Evolutionary conservation across 805 yeast species (phyloP).

Genomic region (Hyphopichia homilentoma): DNA sequence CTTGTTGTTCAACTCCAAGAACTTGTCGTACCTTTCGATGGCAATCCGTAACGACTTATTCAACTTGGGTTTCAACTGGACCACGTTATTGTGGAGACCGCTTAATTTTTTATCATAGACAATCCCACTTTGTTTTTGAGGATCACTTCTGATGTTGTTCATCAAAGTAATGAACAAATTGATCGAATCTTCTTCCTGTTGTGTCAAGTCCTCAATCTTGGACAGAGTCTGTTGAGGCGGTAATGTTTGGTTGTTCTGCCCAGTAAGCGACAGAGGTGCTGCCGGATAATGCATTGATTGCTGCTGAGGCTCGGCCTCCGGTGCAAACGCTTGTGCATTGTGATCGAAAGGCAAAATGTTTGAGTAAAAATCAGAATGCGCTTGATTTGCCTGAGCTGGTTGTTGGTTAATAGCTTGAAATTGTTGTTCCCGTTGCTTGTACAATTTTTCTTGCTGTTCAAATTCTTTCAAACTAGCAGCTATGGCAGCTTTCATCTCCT

Average conservation of each 20-base stretch:
- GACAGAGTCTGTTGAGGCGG: slow-evolving; percentile 8
- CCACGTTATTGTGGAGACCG: slow-evolving; percentile 56
- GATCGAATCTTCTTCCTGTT: slow-evolving; percentile 67
- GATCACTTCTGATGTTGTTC: slow-evolving; percentile 44
- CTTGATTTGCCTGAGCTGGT: slow-evolving; percentile 1
- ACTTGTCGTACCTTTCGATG: slow-evolving; percentile 57
- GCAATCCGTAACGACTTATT: slow-evolving; percentile 57
- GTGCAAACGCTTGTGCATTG: slow-evolving; percentile 6
- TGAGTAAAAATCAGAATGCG: slow-evolving; percentile 27
- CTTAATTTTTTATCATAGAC: slow-evolving; percentile 49
- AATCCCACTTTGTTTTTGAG: slow-evolving; percentile 37
- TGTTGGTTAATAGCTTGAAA: no score
- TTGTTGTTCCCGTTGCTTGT: slow-evolving; percentile 9
- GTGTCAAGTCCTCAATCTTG: slow-evolving; percentile 39
- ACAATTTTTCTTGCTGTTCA: slow-evolving; percentile 23
- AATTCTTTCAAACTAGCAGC: slow-evolving; percentile 84
- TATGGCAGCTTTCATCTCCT: slow-evolving; percentile 89
- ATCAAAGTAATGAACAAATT: slow-evolving; percentile 67
- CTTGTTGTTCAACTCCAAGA: slow-evolving; percentile 73
- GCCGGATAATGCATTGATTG: no score
- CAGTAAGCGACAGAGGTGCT: slow-evolving; percentile 5
- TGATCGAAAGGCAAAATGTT: slow-evolving; percentile 21
- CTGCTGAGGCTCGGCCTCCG: slow-evolving; percentile 5
- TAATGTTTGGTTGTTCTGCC: slow-evolving; percentile 5
- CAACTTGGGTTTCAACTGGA: slow-evolving; percentile 65